Conservation (phyloP, 176 grass and related monocot genomes). For the Cocos nucifera region DNA sequence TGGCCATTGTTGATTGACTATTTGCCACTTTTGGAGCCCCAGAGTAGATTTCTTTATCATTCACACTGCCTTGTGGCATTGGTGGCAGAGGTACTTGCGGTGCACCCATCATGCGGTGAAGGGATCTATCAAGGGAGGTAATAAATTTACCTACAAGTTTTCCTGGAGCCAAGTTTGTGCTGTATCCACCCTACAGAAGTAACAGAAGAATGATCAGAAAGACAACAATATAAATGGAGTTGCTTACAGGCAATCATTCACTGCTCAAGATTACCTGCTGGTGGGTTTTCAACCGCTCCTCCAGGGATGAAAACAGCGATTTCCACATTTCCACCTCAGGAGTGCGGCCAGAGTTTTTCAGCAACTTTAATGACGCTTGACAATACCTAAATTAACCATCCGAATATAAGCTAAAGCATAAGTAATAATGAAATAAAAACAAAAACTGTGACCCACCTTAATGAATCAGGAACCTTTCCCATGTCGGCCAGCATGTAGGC, state of each 20-base stretch:
- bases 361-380: constrained; percentile 76
- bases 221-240: no score
- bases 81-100: constrained; percentile 53
- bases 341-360: constrained; percentile 71
- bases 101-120: constrained; percentile 92
- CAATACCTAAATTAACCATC: constrained; percentile 55
- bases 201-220: neutral
- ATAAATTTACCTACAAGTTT: constrained; percentile 93
- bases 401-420: constrained; percentile 7
- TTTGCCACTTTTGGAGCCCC: constrained; percentile 44
- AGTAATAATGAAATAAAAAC: constrained; percentile 9
- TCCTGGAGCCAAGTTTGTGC: constrained; percentile 64
- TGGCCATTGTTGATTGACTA: neutral
- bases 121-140: constrained; percentile 70
- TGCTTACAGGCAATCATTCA: no score
- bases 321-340: constrained; percentile 92
- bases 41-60: constrained; percentile 49
- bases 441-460: constrained; percentile 47
- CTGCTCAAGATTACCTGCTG: constrained; percentile 53
- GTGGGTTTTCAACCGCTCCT: constrained; percentile 81
- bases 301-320: constrained; percentile 64
- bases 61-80: constrained; percentile 42
- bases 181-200: constrained; percentile 74
- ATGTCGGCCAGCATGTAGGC: constrained; percentile 94
- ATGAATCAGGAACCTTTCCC: constrained; percentile 74